phyloP scores from a whole-genome alignment of 257 asterid genomes.

The Nicotiana paniculata region DNA sequence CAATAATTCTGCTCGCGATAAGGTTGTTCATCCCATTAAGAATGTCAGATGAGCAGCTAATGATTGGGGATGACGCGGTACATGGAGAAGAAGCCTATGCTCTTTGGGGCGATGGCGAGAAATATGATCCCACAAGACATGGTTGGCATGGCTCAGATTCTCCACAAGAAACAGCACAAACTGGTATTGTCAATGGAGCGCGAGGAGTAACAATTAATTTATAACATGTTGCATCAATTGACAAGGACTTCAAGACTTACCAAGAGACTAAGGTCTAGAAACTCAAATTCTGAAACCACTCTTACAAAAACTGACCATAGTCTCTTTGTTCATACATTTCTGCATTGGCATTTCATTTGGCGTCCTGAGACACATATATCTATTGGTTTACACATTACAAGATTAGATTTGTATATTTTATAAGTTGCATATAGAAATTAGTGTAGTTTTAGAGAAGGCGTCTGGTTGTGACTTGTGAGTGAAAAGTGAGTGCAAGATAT shows the following conservation, averaged over 20 bases:
- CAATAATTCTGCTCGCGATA: conserved; percentile 50
- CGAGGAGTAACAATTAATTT: conserved; percentile 64
- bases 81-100: conserved; percentile 95
- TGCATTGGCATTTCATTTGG: neutral
- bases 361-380: neutral
- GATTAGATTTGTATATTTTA: neutral
- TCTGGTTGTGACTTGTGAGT: neutral
- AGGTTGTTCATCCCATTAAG: conserved; percentile 54
- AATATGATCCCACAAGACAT: conserved; percentile 53
- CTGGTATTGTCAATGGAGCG: conserved; percentile 45
- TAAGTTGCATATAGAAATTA: neutral
- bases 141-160: conserved; percentile 45
- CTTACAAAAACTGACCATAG: neutral
- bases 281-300: too few species aligned
- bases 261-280: too few species aligned
- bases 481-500: neutral
- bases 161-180: conserved; percentile 24
- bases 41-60: conserved; percentile 77
- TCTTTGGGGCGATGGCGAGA: conserved; percentile 94
- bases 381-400: neutral
- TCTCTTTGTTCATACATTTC: neutral
- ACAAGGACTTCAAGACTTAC: neutral
- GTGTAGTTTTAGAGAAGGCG: neutral
- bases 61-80: conserved; percentile 90
- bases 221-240: conserved; percentile 14